Percentiles rank a stretch among this genome's conserved stretches.
Evolutionary conservation across 345 rosid species (phyloP).

Genomic region (Dovyalis caffra): DNA sequence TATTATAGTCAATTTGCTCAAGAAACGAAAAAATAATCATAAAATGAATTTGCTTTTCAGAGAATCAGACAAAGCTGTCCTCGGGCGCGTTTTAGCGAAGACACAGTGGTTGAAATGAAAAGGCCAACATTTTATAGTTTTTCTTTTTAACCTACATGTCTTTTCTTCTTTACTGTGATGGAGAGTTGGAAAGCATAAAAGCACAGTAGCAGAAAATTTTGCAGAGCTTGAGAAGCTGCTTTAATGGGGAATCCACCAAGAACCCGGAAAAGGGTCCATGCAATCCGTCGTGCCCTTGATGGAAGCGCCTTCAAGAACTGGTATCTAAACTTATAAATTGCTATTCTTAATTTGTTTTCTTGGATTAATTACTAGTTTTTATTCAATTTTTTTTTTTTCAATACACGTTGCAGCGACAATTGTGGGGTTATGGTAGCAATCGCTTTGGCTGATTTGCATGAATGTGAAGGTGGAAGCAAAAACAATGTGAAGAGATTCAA

Average conservation of each 20-base stretch:
- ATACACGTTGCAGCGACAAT: slow-evolving; percentile 33
- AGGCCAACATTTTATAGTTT: no score
- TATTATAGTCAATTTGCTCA: no score
- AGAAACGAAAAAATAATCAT: no score
- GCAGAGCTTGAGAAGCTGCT: slow-evolving; percentile 29
- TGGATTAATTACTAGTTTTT: neutral
- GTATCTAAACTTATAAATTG: slow-evolving; percentile 17
- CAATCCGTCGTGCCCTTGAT: slow-evolving; percentile 66
- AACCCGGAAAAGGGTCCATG: slow-evolving; percentile 66
- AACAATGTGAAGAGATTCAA: slow-evolving; percentile 63
- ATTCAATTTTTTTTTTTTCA: neutral
- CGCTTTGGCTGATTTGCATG: slow-evolving; percentile 78
- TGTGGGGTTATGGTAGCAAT: slow-evolving; percentile 62
- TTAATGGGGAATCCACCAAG: slow-evolving; percentile 60
- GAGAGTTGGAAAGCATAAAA: no score
- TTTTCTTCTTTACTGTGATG: no score
- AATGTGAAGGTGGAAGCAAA: slow-evolving; percentile 38
- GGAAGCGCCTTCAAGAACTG: slow-evolving; percentile 81
- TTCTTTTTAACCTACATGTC: no score
- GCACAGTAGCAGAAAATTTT: slow-evolving; percentile 1
- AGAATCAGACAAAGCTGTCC: no score
- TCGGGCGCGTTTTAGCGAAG: no score
- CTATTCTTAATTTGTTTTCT: neutral
- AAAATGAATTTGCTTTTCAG: no score
- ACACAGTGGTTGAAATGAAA: no score